phyloP scores from a whole-genome alignment of 495 filamentous ascomycete genomes.

The Talaromyces liani region DNA sequence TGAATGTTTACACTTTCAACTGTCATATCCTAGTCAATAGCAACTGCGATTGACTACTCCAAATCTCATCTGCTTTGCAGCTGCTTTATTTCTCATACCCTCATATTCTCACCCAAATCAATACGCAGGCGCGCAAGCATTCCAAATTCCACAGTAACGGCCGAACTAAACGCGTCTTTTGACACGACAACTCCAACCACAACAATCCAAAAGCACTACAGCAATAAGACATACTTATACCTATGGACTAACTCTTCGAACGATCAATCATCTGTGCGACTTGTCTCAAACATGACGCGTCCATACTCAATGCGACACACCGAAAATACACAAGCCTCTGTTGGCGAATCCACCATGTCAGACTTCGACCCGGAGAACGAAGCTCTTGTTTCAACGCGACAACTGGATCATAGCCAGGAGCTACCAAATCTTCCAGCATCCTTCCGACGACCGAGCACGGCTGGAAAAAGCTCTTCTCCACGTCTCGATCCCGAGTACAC shows the following conservation, averaged over 20 bases:
- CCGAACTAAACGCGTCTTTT: background rate
- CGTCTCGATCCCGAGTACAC: conserved; percentile 37
- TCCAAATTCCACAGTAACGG: background rate
- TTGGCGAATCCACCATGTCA: conserved; percentile 27
- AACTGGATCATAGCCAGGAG: conserved; percentile 28
- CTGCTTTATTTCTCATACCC: background rate
- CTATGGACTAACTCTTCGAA: background rate
- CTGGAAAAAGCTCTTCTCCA: conserved; percentile 15
- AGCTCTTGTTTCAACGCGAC: conserved; percentile 41
- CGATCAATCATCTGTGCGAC: background rate
- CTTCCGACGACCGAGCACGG: conserved; percentile 17
- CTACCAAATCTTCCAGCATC: conserved; percentile 30
- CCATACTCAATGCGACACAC: background rate
- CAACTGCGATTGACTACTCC: background rate
- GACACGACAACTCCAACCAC: background rate
- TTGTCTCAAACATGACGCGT: background rate
- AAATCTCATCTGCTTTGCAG: background rate
- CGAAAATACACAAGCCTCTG: background rate
- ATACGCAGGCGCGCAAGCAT: background rate
- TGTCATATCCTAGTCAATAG: background rate
- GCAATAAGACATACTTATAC: background rate
- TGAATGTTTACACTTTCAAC: background rate
- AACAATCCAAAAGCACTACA: background rate
- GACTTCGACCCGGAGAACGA: conserved; percentile 48
- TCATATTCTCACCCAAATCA: background rate